These are phyloP conservation scores for Hypoxylon sp. DNA, from an alignment of 2,329 filamentous ascomycete genomes.

Conservation along the genomic window DNA sequence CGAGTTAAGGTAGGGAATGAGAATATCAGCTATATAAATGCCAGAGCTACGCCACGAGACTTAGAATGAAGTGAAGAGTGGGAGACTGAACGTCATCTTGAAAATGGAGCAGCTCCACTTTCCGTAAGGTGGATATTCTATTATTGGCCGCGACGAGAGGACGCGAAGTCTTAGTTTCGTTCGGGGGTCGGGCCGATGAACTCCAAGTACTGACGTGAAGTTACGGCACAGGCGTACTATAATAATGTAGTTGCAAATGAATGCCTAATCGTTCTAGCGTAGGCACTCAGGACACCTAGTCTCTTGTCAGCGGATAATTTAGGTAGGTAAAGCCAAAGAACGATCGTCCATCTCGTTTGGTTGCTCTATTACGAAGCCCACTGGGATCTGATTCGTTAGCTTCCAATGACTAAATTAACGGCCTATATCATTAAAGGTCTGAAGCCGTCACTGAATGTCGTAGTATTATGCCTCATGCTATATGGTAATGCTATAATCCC, in stretches of 20 bases:
- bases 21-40: not conserved
- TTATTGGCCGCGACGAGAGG: not conserved
- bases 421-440: not conserved
- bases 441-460: not conserved
- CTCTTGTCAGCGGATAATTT: too few relatives aligned
- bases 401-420: not conserved
- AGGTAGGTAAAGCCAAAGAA: not conserved
- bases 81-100: not conserved
- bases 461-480: too few relatives aligned
- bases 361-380: not conserved
- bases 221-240: too few relatives aligned
- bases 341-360: not conserved
- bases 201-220: not conserved
- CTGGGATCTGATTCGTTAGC: not conserved
- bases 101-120: not conserved
- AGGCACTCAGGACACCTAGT: too few relatives aligned
- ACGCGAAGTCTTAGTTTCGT: not conserved
- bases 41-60: not conserved
- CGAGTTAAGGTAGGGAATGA: not conserved
- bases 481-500: too few relatives aligned
- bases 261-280: too few relatives aligned
- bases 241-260: too few relatives aligned
- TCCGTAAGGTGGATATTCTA: not conserved
- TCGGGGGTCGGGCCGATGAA: not conserved
- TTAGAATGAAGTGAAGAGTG: not conserved